Evolutionary conservation across 176 grass and related monocot species (phyloP).

Genomic region (Luzula sylvatica): DNA sequence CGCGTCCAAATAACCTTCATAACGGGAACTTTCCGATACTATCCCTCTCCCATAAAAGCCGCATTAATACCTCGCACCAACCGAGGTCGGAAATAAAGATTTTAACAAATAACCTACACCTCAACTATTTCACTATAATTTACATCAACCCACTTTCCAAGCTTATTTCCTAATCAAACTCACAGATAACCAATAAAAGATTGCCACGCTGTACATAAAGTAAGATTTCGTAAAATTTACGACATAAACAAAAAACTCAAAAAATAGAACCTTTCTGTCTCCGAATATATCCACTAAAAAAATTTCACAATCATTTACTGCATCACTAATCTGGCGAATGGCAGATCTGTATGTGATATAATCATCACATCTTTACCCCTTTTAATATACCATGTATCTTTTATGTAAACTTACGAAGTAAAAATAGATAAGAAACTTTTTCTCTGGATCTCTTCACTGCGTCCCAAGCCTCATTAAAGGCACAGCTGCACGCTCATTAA

Average conservation of each 20-base stretch:
- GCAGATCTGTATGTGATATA: no score
- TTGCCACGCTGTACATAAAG: background rate
- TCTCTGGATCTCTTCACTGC: background rate
- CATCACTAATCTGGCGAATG: no score
- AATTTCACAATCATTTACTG: no score
- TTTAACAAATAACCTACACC: background rate
- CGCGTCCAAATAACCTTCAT: no score
- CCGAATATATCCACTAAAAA: no score
- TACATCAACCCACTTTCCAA: background rate
- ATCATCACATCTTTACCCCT: no score
- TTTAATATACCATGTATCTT: no score
- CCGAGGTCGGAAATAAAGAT: background rate
- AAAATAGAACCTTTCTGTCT: background rate
- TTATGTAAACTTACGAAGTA: no score
- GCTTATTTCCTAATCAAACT: background rate
- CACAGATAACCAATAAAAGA: background rate
- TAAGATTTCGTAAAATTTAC: background rate
- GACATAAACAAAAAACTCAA: background rate
- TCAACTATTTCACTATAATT: background rate
- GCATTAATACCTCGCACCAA: constrained; percentile 13
- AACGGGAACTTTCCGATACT: no score
- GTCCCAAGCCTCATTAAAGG: constrained; percentile 5
- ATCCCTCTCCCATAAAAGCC: background rate
- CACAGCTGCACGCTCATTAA: constrained; percentile 11
- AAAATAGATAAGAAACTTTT: no score